Base-by-base conservation (phyloP, 129 eudicot genomes). In the Heracleum sosnowskyi region DNA sequence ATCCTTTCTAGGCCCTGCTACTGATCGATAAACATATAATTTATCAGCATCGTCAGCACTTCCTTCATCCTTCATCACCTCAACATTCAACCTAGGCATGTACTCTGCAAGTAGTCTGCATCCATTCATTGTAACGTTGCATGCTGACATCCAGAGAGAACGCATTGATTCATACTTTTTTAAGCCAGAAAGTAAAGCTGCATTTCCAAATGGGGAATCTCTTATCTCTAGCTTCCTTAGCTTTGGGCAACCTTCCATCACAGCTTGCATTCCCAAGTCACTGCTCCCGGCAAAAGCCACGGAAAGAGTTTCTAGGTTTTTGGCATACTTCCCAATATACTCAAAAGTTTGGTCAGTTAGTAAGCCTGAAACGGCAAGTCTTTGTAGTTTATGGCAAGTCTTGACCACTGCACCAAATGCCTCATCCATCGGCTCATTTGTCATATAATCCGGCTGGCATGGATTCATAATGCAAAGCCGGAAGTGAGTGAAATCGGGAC, bases 381-480 rank as follows among this genome's bases (percentile, higher is more conserved):
- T 78, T 75, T 82, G 88, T 66, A 93, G 90, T 55, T 87, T 88
- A 28, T 81, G 81, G 70, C 98, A 93, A 12, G 89, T 83, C 75
- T 89, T 86, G 16, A 87, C 98, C 18, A 93, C 86, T 9, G 97
- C 86, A 60, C 91, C 98, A 79, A 93, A 93, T n/a, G 87, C 98
- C 77, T 88, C 92, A 53, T 93, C 97, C 92, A 93, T 86, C 15
- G 98, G 95, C 45, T 86, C 90, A 78, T 84, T 76, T 17, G 97
- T 91, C 20, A 85, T 41, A 81, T 91, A 85, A 79, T 93, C 97
- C 0, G 95, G 90, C 75, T 87, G 84, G 46, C 91, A 81, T 1
- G 95, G 97, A 73, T 81, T 85, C 92, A 93, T 91, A 62, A 93
- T 89, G 85, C 96, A 90, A 55, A 93, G 96, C 35, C 96, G 96